phyloP scores from a whole-genome alignment of 2,329 filamentous ascomycete genomes.

The Monosporascus sp. region DNA sequence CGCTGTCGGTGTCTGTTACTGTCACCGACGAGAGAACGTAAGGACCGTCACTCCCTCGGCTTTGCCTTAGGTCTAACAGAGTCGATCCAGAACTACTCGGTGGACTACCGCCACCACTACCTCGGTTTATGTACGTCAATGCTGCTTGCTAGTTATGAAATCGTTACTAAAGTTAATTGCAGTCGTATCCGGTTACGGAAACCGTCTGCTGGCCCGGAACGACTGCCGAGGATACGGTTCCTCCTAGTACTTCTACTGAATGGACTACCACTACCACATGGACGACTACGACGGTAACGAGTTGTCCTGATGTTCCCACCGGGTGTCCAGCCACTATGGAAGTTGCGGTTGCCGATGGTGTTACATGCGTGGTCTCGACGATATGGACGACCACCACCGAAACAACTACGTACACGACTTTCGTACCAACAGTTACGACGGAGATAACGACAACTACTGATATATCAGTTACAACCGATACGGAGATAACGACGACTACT shows the following conservation, averaged over 20 bases:
- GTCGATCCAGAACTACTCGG: background rate
- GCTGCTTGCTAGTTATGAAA: background rate
- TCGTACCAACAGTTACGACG: slow-evolving; percentile 2
- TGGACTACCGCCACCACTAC: slow-evolving; percentile 3
- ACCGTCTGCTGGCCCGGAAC: background rate
- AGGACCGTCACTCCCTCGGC: background rate
- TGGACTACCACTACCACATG: slow-evolving; percentile 4
- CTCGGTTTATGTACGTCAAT: background rate
- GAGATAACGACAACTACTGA: slow-evolving; percentile 1
- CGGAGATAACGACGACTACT: background rate
- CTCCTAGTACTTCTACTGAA: background rate
- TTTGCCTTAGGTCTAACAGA: background rate
- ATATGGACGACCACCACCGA: slow-evolving; percentile 4
- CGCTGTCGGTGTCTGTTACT: slow-evolving; percentile 4
- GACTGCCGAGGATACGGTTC: background rate
- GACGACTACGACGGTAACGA: background rate
- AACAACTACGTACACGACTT: slow-evolving; percentile 2
- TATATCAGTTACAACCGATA: background rate
- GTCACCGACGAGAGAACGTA: slow-evolving; percentile 5
- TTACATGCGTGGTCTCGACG: background rate
- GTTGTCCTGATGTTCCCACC: background rate
- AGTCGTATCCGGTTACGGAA: background rate
- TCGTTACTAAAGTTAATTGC: background rate
- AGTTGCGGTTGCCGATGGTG: background rate
- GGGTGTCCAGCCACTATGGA: background rate